Conservation (phyloP, 768 basidiomycete genomes). For the Naganishia randhawae region DNA sequence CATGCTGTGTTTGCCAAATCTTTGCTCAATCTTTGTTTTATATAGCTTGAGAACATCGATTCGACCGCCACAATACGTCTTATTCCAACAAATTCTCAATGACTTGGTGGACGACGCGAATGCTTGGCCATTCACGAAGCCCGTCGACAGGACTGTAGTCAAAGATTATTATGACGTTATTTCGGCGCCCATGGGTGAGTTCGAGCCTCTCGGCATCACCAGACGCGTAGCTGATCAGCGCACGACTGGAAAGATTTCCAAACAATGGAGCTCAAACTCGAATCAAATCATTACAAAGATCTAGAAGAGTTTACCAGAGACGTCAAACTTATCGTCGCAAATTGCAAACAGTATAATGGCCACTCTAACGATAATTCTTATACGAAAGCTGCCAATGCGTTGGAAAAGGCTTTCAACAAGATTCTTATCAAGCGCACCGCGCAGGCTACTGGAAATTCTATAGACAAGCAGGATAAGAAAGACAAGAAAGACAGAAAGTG, state of each 20-base stretch:
- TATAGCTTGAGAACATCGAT: conserved; percentile 52
- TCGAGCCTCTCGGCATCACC: background rate
- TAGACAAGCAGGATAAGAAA: conserved; percentile 23
- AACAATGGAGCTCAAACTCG: conserved; percentile 86
- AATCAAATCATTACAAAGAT: conserved; percentile 73
- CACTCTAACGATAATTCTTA: conserved; percentile 65
- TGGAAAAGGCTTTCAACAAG: conserved; percentile 68
- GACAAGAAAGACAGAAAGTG: conserved; percentile 9
- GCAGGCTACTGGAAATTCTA: conserved; percentile 23
- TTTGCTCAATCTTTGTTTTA: no score
- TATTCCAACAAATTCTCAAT: conserved; percentile 72
- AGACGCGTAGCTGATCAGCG: no score
- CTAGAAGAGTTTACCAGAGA: conserved; percentile 73
- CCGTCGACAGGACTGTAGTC: conserved; percentile 76
- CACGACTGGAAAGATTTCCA: conserved; percentile 62
- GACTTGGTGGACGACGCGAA: conserved; percentile 72
- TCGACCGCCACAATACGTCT: conserved; percentile 58
- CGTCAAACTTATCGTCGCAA: conserved; percentile 78
- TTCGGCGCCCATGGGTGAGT: conserved; percentile 85
- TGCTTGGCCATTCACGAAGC: conserved; percentile 81
- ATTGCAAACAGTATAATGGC: conserved; percentile 83
- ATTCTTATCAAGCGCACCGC: conserved; percentile 48
- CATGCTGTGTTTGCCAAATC: no score
- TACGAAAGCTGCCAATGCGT: conserved; percentile 73
- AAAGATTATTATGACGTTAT: conserved; percentile 86